Evolutionary conservation across 1,284 basidiomycete genomes (phyloP).

Genomic region (Ganoderma sinense): DNA sequence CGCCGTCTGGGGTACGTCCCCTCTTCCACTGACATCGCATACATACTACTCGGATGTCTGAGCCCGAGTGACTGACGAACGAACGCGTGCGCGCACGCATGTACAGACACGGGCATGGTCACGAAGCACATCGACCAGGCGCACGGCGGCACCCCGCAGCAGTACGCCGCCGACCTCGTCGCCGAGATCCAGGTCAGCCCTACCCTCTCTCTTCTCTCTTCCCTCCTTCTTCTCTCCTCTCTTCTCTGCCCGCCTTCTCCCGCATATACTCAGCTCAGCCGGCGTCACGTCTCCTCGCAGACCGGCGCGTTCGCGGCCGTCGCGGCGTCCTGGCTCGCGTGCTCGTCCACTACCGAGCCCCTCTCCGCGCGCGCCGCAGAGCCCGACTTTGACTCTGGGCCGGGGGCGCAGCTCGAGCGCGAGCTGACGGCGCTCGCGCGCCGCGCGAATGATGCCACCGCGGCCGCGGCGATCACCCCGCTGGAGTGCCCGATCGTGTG

Average conservation of each 20-base stretch:
- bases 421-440: constrained; percentile 29
- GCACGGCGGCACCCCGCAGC: constrained; percentile 48
- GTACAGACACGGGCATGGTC: constrained; percentile 57
- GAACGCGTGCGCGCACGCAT: no score
- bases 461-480: constrained; percentile 46
- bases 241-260: not conserved
- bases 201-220: not conserved
- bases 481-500: constrained; percentile 58
- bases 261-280: no score
- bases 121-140: constrained; percentile 49
- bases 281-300: constrained; percentile 32
- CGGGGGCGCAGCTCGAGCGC: constrained; percentile 7
- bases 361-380: constrained; percentile 25
- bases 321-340: constrained; percentile 52
- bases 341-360: constrained; percentile 49
- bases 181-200: constrained; percentile 43
- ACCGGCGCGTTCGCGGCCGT: constrained; percentile 46
- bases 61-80: no score
- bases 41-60: no score
- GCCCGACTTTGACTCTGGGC: no score
- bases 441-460: constrained; percentile 15
- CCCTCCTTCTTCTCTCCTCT: not conserved
- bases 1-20: constrained; percentile 43
- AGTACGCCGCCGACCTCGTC: constrained; percentile 47
- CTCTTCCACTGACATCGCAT: no score